Evolutionary conservation across 2,329 filamentous ascomycete species (phyloP).

Genomic region (Aspergillus hortae): DNA sequence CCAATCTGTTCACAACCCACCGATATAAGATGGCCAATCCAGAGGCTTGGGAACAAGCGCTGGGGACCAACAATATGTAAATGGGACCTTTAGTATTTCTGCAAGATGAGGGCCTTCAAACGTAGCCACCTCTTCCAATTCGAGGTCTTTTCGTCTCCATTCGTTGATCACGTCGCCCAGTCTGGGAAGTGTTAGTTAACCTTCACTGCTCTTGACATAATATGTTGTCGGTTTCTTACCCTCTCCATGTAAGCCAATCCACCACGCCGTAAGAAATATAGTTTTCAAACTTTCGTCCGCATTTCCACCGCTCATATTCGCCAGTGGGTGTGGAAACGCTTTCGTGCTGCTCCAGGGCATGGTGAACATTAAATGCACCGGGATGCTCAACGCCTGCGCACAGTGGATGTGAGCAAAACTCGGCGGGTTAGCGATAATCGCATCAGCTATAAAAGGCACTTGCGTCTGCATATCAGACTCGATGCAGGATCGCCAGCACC

Average conservation of each 20-base stretch:
- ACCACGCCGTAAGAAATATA: constrained; percentile 47
- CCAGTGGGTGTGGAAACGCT: constrained; percentile 49
- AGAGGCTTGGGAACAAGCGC: constrained; percentile 38
- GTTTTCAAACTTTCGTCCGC: constrained; percentile 38
- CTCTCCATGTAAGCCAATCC: constrained; percentile 51
- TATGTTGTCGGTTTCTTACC: constrained; percentile 26
- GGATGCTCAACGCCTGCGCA: constrained; percentile 48
- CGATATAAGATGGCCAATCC: constrained; percentile 40
- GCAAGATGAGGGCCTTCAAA: constrained; percentile 36
- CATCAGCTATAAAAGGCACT: constrained; percentile 49
- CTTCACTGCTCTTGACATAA: constrained; percentile 4
- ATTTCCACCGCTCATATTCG: constrained; percentile 41
- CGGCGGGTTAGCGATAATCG: constrained; percentile 55
- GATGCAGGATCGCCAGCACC: constrained; percentile 40
- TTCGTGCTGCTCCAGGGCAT: constrained; percentile 50
- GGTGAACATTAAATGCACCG: constrained; percentile 52
- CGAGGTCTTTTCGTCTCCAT: constrained; percentile 33
- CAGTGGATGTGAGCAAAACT: constrained; percentile 53
- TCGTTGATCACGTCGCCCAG: constrained; percentile 47
- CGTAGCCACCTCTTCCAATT: constrained; percentile 37
- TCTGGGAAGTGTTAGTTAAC: no score
- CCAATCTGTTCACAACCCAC: constrained; percentile 10
- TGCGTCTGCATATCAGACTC: constrained; percentile 25
- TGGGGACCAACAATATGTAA: constrained; percentile 47
- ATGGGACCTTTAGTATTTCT: constrained; percentile 37